A percentile compares a stretch with the other conserved stretches of the same genome.
These are phyloP conservation scores for Cladophialophora exuberans DNA, from an alignment of 2,329 filamentous ascomycete genomes.

Conservation along the genomic window DNA sequence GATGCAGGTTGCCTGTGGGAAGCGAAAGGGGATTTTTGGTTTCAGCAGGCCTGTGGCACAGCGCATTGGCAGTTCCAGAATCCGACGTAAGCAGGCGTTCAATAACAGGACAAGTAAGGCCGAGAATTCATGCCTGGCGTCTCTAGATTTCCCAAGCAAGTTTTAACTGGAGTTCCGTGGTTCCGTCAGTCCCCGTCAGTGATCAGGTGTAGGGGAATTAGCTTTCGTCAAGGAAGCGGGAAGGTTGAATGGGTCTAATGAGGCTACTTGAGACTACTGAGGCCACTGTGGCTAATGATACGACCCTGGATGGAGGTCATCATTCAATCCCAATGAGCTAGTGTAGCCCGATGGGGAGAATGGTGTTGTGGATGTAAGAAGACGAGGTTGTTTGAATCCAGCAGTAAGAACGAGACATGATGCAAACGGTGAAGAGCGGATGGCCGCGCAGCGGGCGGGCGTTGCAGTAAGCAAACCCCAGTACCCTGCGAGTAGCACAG, in stretches of 20 bases:
- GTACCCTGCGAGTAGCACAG: neutral
- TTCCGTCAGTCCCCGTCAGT: too few species aligned
- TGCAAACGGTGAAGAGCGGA: conserved; percentile 14
- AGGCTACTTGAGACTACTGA: too few species aligned
- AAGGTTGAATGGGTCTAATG: too few species aligned
- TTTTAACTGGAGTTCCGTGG: neutral
- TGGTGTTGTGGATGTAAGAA: neutral
- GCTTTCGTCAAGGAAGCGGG: too few species aligned
- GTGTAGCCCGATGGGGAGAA: conserved; percentile 9
- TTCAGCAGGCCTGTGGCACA: conserved; percentile 7
- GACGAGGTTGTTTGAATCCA: conserved; percentile 4
- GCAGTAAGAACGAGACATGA: conserved; percentile 7
- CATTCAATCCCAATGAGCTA: neutral
- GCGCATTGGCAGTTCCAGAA: conserved; percentile 3
- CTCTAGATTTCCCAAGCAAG: neutral
- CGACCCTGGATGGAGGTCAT: conserved; percentile 2
- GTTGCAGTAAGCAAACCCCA: too few species aligned
- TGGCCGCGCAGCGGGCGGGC: neutral
- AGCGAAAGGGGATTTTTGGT: conserved; percentile 5
- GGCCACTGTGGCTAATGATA: too few species aligned
- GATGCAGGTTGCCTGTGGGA: neutral
- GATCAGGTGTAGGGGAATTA: too few species aligned
- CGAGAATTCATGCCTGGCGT: conserved; percentile 13
- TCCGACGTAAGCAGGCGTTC: conserved; percentile 11
- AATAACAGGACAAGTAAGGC: conserved; percentile 2